Base-by-base conservation (phyloP, 140 eudicot genomes). In the Senecio squalidus region DNA sequence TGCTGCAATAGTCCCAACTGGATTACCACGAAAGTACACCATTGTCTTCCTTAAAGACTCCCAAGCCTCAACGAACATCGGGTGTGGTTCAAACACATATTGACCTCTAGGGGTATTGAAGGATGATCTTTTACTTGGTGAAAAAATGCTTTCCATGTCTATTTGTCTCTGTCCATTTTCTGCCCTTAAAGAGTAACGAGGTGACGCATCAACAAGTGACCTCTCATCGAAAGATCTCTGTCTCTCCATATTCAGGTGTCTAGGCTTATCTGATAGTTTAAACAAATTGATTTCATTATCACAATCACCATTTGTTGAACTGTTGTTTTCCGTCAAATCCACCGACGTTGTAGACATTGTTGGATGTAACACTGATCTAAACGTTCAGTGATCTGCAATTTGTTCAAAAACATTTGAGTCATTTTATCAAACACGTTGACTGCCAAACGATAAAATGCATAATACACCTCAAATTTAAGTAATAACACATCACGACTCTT, bases 1-100 rank as follows among this genome's bases (percentile, higher is more conserved):
- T 34, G 98, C 98, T 7, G 98, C 98, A 69, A 90, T 86, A 4
- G 98, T 90, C 72, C 98, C 98, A 31, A 90, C 98, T 21, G 98
- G 94, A 61, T 63, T 77, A 36, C 90, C 94, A n/a, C 94, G 94
- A 70, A 86, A 90, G 61, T 31, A 58, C 61, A 90, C 98, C 87
- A 90, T 60, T 3, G 98, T 68, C 62, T 82, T 80, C 79, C 88
- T 90, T 65, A 90, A 68, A 4, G 78, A 64, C 28, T 86, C 95
- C 98, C 95, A 90, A 41, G 95, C 98, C 78, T 90, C 98, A 6
- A 76, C 74, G 58, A 83, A 58, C 75, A 76, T 80, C 1, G 94
- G 88, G 72, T 77, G 79, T 15, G 83, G 83, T 55, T 81, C 97
- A 41, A 50, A 51, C 34, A 82, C 91, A 44, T 33, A 67, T 4